Evolutionary conservation across 768 basidiomycete genomes (phyloP), one percentile per base, ranked within the genome.

Genomic region (Mycena leptocephala): DNA sequence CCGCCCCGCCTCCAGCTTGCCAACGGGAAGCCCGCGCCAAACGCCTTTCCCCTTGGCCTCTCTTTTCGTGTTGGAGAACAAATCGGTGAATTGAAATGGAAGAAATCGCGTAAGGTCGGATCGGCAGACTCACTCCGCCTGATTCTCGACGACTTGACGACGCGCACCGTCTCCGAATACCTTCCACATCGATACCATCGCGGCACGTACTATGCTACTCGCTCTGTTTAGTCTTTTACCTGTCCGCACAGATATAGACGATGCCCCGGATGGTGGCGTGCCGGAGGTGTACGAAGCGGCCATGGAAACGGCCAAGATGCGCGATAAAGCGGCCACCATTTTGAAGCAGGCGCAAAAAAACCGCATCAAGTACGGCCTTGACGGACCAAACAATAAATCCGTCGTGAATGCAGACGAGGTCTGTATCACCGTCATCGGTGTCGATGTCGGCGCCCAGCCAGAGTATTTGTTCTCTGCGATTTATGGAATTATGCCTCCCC

Each of bases 11-110:
- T n/a, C n/a, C n/a, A n/a, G n/a, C n/a, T n/a, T n/a, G n/a, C n/a
- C n/a, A n/a, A n/a, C n/a, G n/a, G n/a, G n/a, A n/a, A n/a, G n/a
- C n/a, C n/a, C n/a, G n/a, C n/a, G n/a, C n/a, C n/a, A n/a, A n/a
- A n/a, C n/a, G 35, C 2, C 13, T 24, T 55, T 43, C 41, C 30
- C 28, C 37, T 26, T 26, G 18, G 7, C 43, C 28, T 74, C 22
- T 75, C 74, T 2, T 75, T 75, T 16, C 74, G 74, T 30, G 68
- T 75, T 8, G 74, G 74, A 14, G 48, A 63, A 4, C 74, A 75
- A 32, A 64, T 75, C 7, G 74, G 74, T 0, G 53, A 63, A 14
- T 18, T 65, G 20, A 70, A 65, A 14, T 75, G 74, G 74, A 75
- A 75, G 39, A 43, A 43, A 26, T 48, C 74, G 2, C 74, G 63